Percentiles rank a stretch among this genome's conserved stretches.
phyloP scores from a whole-genome alignment of 371 early-diverging fungal species.

The Rhizomucor miehei region DNA sequence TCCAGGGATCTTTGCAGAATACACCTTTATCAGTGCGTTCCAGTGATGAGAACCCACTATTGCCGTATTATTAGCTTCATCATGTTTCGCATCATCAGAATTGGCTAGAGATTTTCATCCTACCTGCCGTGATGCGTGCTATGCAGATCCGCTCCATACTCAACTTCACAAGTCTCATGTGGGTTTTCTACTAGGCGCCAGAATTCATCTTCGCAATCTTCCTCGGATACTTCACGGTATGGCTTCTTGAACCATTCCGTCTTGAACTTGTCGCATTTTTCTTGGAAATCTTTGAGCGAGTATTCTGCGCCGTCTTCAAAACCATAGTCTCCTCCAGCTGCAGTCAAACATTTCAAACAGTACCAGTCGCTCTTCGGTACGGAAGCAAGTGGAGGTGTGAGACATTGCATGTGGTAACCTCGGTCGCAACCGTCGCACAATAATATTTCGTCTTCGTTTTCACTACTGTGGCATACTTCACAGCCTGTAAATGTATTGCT shows the following conservation, averaged over 20 bases:
- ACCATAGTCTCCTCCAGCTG: slow-evolving; percentile 86
- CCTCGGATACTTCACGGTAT: slow-evolving; percentile 61
- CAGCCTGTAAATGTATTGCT: slow-evolving; percentile 20
- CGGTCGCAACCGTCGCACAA: slow-evolving; percentile 88
- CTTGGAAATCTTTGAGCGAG: slow-evolving; percentile 76
- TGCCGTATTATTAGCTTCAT: background rate
- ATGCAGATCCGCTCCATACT: slow-evolving; percentile 95
- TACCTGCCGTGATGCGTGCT: slow-evolving; percentile 88
- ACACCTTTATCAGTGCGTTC: slow-evolving; percentile 10
- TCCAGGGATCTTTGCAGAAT: slow-evolving; percentile 59
- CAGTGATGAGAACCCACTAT: slow-evolving; percentile 17
- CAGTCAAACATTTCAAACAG: slow-evolving; percentile 79
- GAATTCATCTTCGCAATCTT: slow-evolving; percentile 89
- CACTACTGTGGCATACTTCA: slow-evolving; percentile 57
- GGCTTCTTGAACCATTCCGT: slow-evolving; percentile 63
- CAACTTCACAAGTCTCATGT: slow-evolving; percentile 87
- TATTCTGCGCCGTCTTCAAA: slow-evolving; percentile 88
- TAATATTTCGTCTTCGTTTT: slow-evolving; percentile 65
- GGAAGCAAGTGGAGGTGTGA: slow-evolving; percentile 63
- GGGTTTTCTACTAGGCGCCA: slow-evolving; percentile 90
- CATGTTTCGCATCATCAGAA: slow-evolving; percentile 1
- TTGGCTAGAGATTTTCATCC: background rate
- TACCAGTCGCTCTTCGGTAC: slow-evolving; percentile 84
- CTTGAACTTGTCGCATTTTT: slow-evolving; percentile 80
- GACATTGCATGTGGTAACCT: slow-evolving; percentile 81